These are phyloP conservation scores for Cicer arietinum DNA, from an alignment of 306 rosid species.

Conservation along the genomic window DNA sequence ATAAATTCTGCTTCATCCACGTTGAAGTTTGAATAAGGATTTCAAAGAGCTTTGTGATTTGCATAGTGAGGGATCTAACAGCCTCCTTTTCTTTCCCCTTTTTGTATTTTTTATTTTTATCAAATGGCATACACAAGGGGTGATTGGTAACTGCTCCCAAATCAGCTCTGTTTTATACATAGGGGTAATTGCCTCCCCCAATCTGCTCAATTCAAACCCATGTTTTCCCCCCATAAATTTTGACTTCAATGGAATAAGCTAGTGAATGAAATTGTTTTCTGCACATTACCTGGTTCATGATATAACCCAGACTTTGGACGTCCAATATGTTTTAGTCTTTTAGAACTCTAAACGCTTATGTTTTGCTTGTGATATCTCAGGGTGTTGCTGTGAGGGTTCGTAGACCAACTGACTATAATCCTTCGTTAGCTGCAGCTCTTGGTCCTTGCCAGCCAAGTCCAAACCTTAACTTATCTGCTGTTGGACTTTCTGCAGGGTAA, in stretches of 20 bases:
- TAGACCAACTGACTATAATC: conserved; percentile 86
- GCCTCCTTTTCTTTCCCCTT: not conserved
- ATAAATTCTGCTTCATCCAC: not conserved
- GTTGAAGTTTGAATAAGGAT: not conserved
- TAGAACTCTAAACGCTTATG: conserved; percentile 23
- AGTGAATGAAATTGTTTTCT: not conserved
- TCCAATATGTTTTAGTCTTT: not conserved
- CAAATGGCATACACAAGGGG: not conserved
- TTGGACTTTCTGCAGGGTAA: conserved; percentile 73
- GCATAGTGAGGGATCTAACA: not conserved
- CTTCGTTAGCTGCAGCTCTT: conserved; percentile 76
- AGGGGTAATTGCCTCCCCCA: not conserved
- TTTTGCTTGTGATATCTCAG: conserved; percentile 51
- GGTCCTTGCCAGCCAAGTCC: conserved; percentile 88
- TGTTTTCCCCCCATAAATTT: not conserved
- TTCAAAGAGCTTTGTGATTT: not conserved
- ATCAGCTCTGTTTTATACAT: not conserved
- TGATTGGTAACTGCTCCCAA: not conserved
- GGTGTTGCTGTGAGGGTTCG: conserved; percentile 88
- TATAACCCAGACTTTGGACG: not conserved
- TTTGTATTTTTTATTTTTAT: too few relatives aligned
- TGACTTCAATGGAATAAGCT: not conserved
- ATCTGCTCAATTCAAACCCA: not conserved
- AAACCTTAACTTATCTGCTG: conserved; percentile 74
- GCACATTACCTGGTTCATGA: conserved; percentile 1